These are phyloP conservation scores for Ceratocystis lukuohia DNA, from an alignment of 2,329 filamentous ascomycete species.

Conservation along the genomic window DNA sequence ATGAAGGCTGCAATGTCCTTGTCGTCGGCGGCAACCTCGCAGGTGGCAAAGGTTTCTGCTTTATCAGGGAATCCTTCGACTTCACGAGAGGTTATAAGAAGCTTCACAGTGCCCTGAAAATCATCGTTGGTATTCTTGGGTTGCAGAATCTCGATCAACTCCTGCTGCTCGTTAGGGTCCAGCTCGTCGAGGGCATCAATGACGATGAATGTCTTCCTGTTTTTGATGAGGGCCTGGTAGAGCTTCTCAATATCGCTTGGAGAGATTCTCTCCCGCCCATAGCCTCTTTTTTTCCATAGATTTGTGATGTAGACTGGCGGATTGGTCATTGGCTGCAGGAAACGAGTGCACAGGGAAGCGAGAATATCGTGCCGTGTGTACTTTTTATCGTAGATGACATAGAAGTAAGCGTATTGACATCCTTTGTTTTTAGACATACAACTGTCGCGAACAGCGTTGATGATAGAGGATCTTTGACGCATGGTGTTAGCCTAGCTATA, in stretches of 20 bases:
- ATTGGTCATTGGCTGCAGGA: not conserved
- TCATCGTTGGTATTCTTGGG: not conserved
- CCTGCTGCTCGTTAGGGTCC: not conserved
- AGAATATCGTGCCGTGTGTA: not conserved
- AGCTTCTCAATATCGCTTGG: not conserved
- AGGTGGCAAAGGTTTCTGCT: not conserved
- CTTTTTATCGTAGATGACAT: not conserved
- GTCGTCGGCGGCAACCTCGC: not conserved
- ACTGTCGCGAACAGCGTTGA: not conserved
- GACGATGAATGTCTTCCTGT: not conserved
- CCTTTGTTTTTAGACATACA: not conserved
- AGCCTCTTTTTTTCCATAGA: not conserved
- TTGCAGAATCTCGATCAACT: not conserved
- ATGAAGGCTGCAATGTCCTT: not conserved
- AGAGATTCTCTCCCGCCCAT: not conserved
- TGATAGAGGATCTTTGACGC: not conserved
- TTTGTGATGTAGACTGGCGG: not conserved
- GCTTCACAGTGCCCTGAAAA: not conserved
- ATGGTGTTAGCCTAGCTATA: not conserved
- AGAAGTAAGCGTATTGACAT: not conserved
- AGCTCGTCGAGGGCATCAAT: not conserved
- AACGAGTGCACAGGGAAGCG: not conserved
- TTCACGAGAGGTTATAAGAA: not conserved
- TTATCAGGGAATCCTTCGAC: not conserved
- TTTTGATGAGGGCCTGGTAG: not conserved